A percentile compares a stretch with the other conserved stretches of the same genome.
Conservation (phyloP, 2,329 filamentous ascomycete species). For the Fusarium miscanthi region DNA sequence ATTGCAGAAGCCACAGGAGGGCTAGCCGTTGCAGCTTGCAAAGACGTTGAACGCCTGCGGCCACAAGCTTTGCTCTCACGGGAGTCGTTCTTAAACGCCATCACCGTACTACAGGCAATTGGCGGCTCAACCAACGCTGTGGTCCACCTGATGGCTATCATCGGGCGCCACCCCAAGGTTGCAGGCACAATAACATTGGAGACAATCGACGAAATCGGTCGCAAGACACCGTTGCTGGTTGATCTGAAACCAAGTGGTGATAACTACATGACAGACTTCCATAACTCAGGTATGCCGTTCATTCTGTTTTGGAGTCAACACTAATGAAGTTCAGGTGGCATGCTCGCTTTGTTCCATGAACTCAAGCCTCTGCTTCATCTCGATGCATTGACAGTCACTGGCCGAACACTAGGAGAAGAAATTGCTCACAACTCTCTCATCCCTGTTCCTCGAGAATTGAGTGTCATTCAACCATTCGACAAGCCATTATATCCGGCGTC, state of each 20-base stretch:
- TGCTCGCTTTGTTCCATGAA: conserved; percentile 82
- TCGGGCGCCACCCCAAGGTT: conserved; percentile 76
- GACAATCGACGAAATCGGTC: conserved; percentile 81
- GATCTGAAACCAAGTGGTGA: conserved; percentile 88
- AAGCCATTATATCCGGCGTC: conserved; percentile 76
- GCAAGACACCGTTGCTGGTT: conserved; percentile 82
- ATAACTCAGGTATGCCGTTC: conserved; percentile 59
- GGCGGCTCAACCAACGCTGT: conserved; percentile 89
- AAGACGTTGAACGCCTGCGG: conserved; percentile 73
- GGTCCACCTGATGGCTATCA: conserved; percentile 87
- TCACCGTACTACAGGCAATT: conserved; percentile 87
- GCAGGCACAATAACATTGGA: conserved; percentile 73
- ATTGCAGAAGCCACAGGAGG: conserved; percentile 80
- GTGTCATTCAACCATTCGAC: conserved; percentile 73
- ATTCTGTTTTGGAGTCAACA: rapidly evolving
- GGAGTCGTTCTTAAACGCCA: conserved; percentile 83
- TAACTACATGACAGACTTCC: conserved; percentile 91
- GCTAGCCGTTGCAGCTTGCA: conserved; percentile 74
- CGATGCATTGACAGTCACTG: conserved; percentile 82
- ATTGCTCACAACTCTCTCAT: conserved; percentile 76
- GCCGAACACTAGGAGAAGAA: conserved; percentile 83
- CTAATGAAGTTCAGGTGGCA: conserved; percentile 67
- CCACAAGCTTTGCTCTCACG: conserved; percentile 78
- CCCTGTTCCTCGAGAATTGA: conserved; percentile 50
- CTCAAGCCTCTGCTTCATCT: conserved; percentile 82